Conservation (phyloP, 768 basidiomycete genomes). For the Podaxis pistillaris region DNA sequence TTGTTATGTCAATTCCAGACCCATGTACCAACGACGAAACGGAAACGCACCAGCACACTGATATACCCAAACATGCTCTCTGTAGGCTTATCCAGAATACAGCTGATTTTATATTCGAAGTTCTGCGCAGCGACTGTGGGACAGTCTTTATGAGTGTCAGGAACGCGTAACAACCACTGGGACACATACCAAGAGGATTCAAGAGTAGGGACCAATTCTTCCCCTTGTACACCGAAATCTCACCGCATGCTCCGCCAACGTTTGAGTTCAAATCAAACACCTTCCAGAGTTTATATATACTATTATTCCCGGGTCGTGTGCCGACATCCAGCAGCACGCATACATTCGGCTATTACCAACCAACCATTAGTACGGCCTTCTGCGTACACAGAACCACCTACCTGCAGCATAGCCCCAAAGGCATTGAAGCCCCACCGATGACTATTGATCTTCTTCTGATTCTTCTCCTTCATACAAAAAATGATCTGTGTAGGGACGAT, state of each 20-base stretch:
- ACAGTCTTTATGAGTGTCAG: not conserved
- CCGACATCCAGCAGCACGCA: slow-evolving; percentile 94
- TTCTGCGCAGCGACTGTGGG: slow-evolving; percentile 85
- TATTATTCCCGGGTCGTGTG: slow-evolving; percentile 84
- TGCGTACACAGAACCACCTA: slow-evolving; percentile 25
- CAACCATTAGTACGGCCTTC: slow-evolving; percentile 5
- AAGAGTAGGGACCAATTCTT: slow-evolving; percentile 77
- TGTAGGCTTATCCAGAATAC: slow-evolving; percentile 87
- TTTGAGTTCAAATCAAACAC: slow-evolving; percentile 89
- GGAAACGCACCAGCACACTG: slow-evolving; percentile 69
- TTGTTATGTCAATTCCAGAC: not conserved
- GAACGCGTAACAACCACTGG: not conserved
- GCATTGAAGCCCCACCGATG: slow-evolving; percentile 99
- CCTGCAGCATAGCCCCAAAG: slow-evolving; percentile 79
- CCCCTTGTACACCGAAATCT: slow-evolving; percentile 92
- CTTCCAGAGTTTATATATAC: slow-evolving; percentile 95
- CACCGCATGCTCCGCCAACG: slow-evolving; percentile 96
- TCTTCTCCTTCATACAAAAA: slow-evolving; percentile 89
- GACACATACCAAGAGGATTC: slow-evolving; percentile 73
- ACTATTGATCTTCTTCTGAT: slow-evolving; percentile 96
- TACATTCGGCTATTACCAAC: slow-evolving; percentile 67
- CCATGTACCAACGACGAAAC: not conserved
- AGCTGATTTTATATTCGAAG: slow-evolving; percentile 92
- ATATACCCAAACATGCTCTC: slow-evolving; percentile 96
- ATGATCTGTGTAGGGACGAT: slow-evolving; percentile 95